These are phyloP conservation scores for Cadophora sp. DNA, from an alignment of 2,329 filamentous ascomycete species.

Conservation along the genomic window DNA sequence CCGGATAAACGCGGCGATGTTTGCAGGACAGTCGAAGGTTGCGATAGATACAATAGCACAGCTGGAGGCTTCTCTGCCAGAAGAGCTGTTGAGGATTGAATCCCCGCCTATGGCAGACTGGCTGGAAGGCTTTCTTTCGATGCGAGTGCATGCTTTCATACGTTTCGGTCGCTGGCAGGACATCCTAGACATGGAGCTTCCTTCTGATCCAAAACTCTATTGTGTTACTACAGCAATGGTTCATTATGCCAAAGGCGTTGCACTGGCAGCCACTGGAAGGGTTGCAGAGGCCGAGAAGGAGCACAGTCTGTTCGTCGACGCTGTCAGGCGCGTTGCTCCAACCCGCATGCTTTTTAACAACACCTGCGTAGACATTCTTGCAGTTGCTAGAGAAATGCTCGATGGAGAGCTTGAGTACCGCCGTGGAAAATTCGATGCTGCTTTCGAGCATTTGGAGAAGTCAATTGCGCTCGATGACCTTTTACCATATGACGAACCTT, in stretches of 20 bases:
- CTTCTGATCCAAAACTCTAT: slow-evolving; percentile 66
- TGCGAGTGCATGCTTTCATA: slow-evolving; percentile 72
- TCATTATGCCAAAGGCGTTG: slow-evolving; percentile 73
- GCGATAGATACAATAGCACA: slow-evolving; percentile 65
- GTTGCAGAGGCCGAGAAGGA: slow-evolving; percentile 61
- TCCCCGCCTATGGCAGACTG: slow-evolving; percentile 81
- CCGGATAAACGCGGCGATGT: slow-evolving; percentile 79
- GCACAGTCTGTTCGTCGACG: slow-evolving; percentile 57
- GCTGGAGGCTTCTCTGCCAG: slow-evolving; percentile 68
- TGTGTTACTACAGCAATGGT: slow-evolving; percentile 72
- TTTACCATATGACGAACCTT: slow-evolving; percentile 75
- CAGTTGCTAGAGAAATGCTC: slow-evolving; percentile 69
- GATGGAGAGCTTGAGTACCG: slow-evolving; percentile 79
- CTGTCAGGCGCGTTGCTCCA: slow-evolving; percentile 58
- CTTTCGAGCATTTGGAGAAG: slow-evolving; percentile 64
- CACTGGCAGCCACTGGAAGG: slow-evolving; percentile 63
- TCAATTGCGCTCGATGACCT: slow-evolving; percentile 66
- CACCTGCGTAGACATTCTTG: slow-evolving; percentile 66
- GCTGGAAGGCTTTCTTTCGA: slow-evolving; percentile 73
- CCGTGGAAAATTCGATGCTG: slow-evolving; percentile 59
- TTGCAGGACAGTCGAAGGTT: slow-evolving; percentile 68
- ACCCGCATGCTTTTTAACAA: slow-evolving; percentile 75
- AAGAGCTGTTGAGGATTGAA: slow-evolving; percentile 66
- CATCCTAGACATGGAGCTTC: slow-evolving; percentile 62
- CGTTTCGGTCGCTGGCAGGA: slow-evolving; percentile 79